Base-by-base conservation (phyloP, 495 filamentous ascomycete species). In the Cenococcum geophilum region DNA sequence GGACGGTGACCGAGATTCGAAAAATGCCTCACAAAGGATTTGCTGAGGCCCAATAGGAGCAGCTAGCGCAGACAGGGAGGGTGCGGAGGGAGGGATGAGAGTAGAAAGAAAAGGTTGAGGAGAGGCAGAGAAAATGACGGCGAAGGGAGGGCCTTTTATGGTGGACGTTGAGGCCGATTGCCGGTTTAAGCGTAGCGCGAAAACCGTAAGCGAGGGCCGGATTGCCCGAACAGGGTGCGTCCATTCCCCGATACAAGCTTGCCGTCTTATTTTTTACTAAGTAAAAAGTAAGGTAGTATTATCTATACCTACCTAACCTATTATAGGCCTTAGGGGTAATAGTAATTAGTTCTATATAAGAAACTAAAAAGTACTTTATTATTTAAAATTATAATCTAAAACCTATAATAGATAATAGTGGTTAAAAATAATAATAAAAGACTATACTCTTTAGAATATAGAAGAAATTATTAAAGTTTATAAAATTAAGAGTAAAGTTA, bases 111-210 rank as follows among this genome's bases (percentile, higher is more conserved):
- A 51, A 51, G 21, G 48, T 5, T 51, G 48, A 51, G 48, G 48
- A 51, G 48, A 51, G 48, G 48, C 4, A 51, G 48, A 16, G 48
- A 51, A 51, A 51, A 51, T 51, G 48, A 51, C 48, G 48, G 48
- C 48, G 48, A 51, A 51, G 48, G 48, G 48, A 27, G 48, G 45
- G 48, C 48, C 48, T 18, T 51, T 47, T 47, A 47, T 47, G 42
- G 42, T 12, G 20, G 42, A 16, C 42, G 42, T 47, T 21, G 42
- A 47, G 42, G 42, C 20, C 42, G 42, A 47, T 47, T 47, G 10
- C 42, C 42, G 42, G 42, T 1, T 51, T 16, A 14, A 21, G 48
- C 48, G 48, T 51, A 51, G 48, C 42, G 42, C 42, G 20, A 47
- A 47, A 47, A 12, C 42, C 42, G 42, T 47, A 47, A 47, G 42